Evolutionary conservation across 495 filamentous ascomycete species (phyloP).

Genomic region (Aspergillus cavernicola): DNA sequence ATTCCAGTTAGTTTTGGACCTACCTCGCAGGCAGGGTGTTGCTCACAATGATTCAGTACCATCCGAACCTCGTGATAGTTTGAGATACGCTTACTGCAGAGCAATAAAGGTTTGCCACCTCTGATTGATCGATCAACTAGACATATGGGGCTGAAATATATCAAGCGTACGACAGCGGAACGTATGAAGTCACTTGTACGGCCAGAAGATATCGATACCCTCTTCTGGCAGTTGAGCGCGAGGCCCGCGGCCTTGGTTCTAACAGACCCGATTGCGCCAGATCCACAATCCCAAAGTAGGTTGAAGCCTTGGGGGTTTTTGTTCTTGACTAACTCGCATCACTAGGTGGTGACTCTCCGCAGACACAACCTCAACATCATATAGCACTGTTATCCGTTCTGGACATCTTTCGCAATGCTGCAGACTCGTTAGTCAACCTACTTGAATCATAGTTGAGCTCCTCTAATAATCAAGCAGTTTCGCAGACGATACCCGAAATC

Average conservation of each 20-base stretch:
- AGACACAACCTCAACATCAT: constrained; percentile 11
- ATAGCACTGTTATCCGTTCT: constrained; percentile 29
- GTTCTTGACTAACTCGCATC: not conserved
- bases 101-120: constrained; percentile 39
- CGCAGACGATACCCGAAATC: constrained; percentile 29
- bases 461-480: constrained; percentile 24
- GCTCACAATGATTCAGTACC: constrained; percentile 41
- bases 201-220: constrained; percentile 28
- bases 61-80: constrained; percentile 53
- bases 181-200: constrained; percentile 27
- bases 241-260: constrained; percentile 27
- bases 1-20: constrained; percentile 39
- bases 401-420: constrained; percentile 29
- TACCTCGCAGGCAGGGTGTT: not conserved
- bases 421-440: constrained; percentile 24
- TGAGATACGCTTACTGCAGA: constrained; percentile 63
- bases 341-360: constrained; percentile 10
- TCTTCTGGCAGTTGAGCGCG: constrained; percentile 35
- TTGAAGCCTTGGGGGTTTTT: not conserved
- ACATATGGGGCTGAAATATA: not conserved
- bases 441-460: not conserved
- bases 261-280: constrained; percentile 23
- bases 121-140: not conserved
- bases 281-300: constrained; percentile 23
- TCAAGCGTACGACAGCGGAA: constrained; percentile 20